These are phyloP conservation scores for Debaryomyces maramus DNA, from an alignment of 805 yeast species.

Conservation along the genomic window DNA sequence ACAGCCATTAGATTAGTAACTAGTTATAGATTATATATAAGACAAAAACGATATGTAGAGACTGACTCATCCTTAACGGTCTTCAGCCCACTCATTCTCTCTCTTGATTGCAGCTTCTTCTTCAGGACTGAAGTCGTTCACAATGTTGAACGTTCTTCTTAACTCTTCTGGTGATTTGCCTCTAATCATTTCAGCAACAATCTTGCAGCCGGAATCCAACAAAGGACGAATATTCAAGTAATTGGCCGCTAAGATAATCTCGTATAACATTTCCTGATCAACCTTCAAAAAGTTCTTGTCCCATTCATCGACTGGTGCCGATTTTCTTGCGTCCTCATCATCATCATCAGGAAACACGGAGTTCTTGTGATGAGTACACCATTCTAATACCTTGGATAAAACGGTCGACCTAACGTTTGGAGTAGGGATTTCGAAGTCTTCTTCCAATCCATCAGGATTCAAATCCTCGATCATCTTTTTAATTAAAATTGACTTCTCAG, in stretches of 20 bases:
- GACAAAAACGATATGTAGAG: too few relatives aligned
- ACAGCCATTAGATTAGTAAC: too few relatives aligned
- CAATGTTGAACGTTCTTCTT: slow-evolving; percentile 76
- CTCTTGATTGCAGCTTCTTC: slow-evolving; percentile 86
- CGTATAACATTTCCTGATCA: slow-evolving; percentile 87
- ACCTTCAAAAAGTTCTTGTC: slow-evolving; percentile 91
- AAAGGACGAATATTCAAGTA: slow-evolving; percentile 74
- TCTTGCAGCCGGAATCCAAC: slow-evolving; percentile 76
- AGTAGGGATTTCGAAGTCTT: slow-evolving; percentile 78
- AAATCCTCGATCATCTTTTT: slow-evolving; percentile 84
- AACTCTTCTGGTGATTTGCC: slow-evolving; percentile 80
- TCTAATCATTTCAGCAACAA: slow-evolving; percentile 81
- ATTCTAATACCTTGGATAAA: slow-evolving; percentile 85
- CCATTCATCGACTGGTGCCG: slow-evolving; percentile 95
- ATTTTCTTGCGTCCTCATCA: slow-evolving; percentile 79
- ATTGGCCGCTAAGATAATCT: slow-evolving; percentile 78
- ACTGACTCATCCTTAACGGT: slow-evolving; percentile 59
- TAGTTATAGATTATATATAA: too few relatives aligned
- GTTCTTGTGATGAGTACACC: slow-evolving; percentile 94
- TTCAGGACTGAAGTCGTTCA: slow-evolving; percentile 81
- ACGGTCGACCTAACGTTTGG: slow-evolving; percentile 89
- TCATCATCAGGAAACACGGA: slow-evolving; percentile 71
- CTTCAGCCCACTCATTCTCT: slow-evolving; percentile 91
- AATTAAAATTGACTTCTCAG: slow-evolving; percentile 81
- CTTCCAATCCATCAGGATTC: slow-evolving; percentile 58